Base-by-base conservation (phyloP, 1,284 basidiomycete genomes). In the Tilletia indica region DNA sequence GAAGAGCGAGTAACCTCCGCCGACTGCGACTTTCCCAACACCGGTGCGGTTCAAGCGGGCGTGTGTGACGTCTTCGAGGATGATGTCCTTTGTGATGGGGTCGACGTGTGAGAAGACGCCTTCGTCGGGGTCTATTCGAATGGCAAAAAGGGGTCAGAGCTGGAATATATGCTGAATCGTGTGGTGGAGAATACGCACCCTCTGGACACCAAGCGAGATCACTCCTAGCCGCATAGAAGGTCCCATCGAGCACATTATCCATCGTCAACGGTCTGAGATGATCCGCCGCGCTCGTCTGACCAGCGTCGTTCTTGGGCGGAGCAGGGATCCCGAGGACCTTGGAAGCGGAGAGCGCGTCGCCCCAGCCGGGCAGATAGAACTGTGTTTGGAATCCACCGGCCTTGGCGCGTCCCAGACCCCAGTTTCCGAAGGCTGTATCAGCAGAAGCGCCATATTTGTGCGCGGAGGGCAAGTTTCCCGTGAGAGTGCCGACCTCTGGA, bases 21-120 rank as follows among this genome's bases (percentile, higher is more conserved):
- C 76, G 0, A 71, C 56, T 0, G 79, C 79, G 14, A 81, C 76
- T 12, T 76, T 74, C 19, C 80, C 79, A 21, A 42, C 21, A 1
- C 80, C 80, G 11, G 75, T 80, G 66, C 76, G 70, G 4, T 76
- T 48, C 11, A 74, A 61, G 3, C 77, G 68, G 1, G 73, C 73
- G 45, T 80, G 79, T 1, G 80, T 82, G 11, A 82, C 80, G 54
- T 82, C 80, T 67, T 82, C 74, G 54, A 81, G 47, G 69, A 77
- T 77, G 58, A 82, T 75, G 68, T 81, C 74, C 14, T 75, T 68
- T 45, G 68, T 71, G 16, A 54, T 34, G 70, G 74, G 75, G 48
- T 80, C 75, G 54, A 77, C 75, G 45, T 77, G 72, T 25, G 74
- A 75, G 64, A 82, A 82, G n/a, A 82, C 80, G 21, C 80, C 80